Evolutionary conservation across 2,329 filamentous ascomycete genomes (phyloP).

Genomic region (Ceratocystis albifundus): DNA sequence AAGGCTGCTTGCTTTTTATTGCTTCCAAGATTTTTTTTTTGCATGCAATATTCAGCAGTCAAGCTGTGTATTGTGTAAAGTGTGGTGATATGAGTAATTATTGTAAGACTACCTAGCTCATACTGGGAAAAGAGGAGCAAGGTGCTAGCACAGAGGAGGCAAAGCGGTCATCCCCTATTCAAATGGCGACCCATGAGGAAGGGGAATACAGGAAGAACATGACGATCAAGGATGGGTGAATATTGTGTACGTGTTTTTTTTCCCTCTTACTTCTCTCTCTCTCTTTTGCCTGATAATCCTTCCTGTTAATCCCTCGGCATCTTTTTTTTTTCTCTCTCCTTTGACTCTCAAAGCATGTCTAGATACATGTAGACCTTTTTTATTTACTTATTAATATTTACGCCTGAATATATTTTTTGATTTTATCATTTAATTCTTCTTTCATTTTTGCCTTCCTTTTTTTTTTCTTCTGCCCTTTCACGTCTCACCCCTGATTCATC

Average conservation of each 20-base stretch:
- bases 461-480: neutral
- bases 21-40: neutral
- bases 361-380: neutral
- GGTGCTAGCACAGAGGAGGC: too few species aligned
- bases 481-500: constrained; percentile 5
- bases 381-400: too few species aligned
- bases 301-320: neutral
- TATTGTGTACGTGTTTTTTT: neutral
- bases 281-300: neutral
- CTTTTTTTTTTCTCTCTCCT: neutral
- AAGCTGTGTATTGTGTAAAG: too few species aligned
- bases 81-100: too few species aligned
- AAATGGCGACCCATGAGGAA: neutral
- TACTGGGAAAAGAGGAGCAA: too few species aligned
- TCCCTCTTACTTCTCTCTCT: neutral
- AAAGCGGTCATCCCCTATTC: too few species aligned
- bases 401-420: too few species aligned
- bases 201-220: neutral
- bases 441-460: neutral
- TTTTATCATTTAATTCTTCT: neutral
- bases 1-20: neutral
- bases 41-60: neutral
- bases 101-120: too few species aligned
- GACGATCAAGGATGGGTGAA: neutral
- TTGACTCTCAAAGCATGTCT: neutral